phyloP scores from a whole-genome alignment of 345 rosid species.

The Lepidium africanum region DNA sequence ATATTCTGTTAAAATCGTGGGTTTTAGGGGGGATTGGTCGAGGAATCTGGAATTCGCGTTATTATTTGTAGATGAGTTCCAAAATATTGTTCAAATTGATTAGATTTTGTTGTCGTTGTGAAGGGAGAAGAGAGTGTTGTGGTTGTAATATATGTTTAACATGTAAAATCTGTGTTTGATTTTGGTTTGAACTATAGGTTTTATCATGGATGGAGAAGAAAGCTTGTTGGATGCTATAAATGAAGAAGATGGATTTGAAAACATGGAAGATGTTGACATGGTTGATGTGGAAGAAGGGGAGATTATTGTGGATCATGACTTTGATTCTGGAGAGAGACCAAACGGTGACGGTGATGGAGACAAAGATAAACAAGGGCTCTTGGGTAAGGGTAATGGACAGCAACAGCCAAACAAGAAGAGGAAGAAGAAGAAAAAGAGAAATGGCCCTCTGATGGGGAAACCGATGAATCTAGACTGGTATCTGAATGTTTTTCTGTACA shows the following conservation, averaged over 20 bases:
- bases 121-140: not conserved
- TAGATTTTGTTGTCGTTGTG: not conserved
- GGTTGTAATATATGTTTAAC: not conserved
- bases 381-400: conserved; percentile 31
- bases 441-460: conserved; percentile 31
- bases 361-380: conserved; percentile 25
- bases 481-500: not conserved
- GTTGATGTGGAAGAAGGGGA: conserved; percentile 86
- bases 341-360: conserved; percentile 8
- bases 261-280: conserved; percentile 65
- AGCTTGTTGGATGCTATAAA: conserved; percentile 44
- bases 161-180: not conserved
- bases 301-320: conserved; percentile 38
- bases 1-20: not conserved
- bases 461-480: conserved; percentile 56
- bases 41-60: not conserved
- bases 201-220: conserved; percentile 55
- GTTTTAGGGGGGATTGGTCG: not conserved
- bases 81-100: not conserved
- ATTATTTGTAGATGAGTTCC: not conserved
- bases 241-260: conserved; percentile 41
- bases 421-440: conserved; percentile 42
- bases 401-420: conserved; percentile 30
- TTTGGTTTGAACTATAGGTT: not conserved
- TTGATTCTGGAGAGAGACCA: conserved; percentile 14